Percentiles rank a stretch among this genome's conserved stretches.
phyloP scores from a whole-genome alignment of 331 rosid species.

The Stylosanthes scabra region DNA sequence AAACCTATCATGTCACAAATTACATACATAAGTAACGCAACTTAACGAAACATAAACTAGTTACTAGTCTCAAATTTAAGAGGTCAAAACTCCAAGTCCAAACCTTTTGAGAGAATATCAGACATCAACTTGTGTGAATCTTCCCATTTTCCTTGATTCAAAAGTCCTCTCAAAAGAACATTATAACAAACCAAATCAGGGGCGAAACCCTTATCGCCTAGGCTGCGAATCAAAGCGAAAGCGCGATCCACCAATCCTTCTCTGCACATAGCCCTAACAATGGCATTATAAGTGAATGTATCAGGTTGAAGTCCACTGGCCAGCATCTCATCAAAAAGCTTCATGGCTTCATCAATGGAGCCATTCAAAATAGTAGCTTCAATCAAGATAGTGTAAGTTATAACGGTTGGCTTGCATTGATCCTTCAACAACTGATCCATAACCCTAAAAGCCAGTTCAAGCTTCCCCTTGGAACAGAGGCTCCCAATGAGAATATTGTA shows the following conservation, averaged over 20 bases:
- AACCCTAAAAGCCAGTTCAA: constrained; percentile 57
- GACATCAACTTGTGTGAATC: constrained; percentile 67
- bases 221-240: constrained; percentile 58
- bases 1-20: constrained; percentile 8
- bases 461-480: constrained; percentile 73
- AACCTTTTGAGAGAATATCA: constrained; percentile 64
- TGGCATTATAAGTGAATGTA: constrained; percentile 67
- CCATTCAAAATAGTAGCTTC: constrained; percentile 75
- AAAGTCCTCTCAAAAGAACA: constrained; percentile 62
- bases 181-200: constrained; percentile 74
- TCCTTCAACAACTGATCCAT: constrained; percentile 71
- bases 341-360: constrained; percentile 67
- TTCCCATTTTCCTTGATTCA: constrained; percentile 70
- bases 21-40: too few species aligned
- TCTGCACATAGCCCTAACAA: constrained; percentile 78
- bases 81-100: too few species aligned
- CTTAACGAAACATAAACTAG: too few species aligned
- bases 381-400: constrained; percentile 82
- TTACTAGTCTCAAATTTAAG: too few species aligned
- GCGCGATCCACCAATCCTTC: constrained; percentile 80
- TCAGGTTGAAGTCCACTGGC: constrained; percentile 76
- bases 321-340: constrained; percentile 75
- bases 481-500: constrained; percentile 83
- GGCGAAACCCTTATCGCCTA: constrained; percentile 58
- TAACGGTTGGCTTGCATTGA: constrained; percentile 75